phyloP scores from a whole-genome alignment of 768 basidiomycete species.

The Amyloporia xantha region DNA sequence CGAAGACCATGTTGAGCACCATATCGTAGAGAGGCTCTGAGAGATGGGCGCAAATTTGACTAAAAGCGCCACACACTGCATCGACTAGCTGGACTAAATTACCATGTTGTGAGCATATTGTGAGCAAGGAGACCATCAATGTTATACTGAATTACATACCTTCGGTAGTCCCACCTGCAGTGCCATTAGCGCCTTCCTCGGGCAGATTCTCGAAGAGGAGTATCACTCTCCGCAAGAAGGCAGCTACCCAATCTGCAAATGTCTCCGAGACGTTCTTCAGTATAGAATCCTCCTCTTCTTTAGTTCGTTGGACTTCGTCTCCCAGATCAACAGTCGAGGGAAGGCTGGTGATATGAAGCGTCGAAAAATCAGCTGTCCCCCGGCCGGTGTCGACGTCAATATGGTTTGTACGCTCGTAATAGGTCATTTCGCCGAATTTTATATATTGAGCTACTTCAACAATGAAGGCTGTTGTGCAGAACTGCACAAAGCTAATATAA shows the following conservation, averaged over 20 bases:
- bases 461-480: conserved; percentile 72
- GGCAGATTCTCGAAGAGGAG: conserved; percentile 80
- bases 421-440: conserved; percentile 60
- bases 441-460: conserved; percentile 71
- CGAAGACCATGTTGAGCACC: conserved; percentile 75
- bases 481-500: conserved; percentile 30
- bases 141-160: conserved; percentile 28
- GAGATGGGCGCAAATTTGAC: conserved; percentile 69
- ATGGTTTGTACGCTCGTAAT: conserved; percentile 9
- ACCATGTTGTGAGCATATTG: no score
- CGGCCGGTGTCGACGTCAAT: conserved; percentile 17
- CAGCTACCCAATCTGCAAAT: conserved; percentile 81
- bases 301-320: conserved; percentile 36
- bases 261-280: conserved; percentile 65
- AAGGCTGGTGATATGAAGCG: conserved; percentile 27
- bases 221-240: conserved; percentile 72
- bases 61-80: conserved; percentile 69
- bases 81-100: conserved; percentile 77
- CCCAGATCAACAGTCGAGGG: conserved; percentile 34
- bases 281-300: conserved; percentile 65
- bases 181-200: conserved; percentile 64
- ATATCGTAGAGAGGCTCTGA: conserved; percentile 72
- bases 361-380: conserved; percentile 15
- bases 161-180: conserved; percentile 60
- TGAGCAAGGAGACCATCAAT: conserved; percentile 4